Conservation (phyloP, 108 stramenopile genomes). For the Nitzschia sp. region DNA sequence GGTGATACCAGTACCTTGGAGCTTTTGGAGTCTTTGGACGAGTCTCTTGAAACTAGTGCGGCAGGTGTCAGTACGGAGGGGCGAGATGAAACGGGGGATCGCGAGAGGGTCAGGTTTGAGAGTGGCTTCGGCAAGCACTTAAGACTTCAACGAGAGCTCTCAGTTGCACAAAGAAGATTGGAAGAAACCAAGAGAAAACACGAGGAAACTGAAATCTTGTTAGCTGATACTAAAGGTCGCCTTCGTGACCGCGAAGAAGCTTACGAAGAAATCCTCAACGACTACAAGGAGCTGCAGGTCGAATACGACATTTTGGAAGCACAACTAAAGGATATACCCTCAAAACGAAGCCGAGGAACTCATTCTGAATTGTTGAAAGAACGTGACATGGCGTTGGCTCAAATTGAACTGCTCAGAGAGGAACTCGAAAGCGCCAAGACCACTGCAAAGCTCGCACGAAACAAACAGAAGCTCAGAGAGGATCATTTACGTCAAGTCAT, state of each 20-base stretch:
- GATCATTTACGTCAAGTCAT: slow-evolving; percentile 33
- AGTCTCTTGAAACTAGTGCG: slow-evolving; percentile 2
- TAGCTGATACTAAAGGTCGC: background rate
- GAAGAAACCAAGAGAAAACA: background rate
- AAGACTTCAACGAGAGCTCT: slow-evolving; percentile 7
- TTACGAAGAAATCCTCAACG: background rate
- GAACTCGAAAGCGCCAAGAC: slow-evolving; percentile 24
- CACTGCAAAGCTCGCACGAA: slow-evolving; percentile 18
- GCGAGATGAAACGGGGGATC: slow-evolving; percentile 6
- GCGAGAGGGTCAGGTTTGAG: background rate
- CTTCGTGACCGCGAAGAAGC: slow-evolving; percentile 13
- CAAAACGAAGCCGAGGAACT: background rate
- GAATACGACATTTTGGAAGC: background rate
- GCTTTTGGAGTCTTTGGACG: background rate
- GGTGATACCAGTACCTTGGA: background rate
- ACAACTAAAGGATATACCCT: background rate
- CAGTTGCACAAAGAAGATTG: background rate
- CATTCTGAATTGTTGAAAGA: slow-evolving; percentile 1
- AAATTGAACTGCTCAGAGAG: slow-evolving; percentile 4
- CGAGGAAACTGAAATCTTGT: background rate
- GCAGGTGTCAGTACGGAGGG: slow-evolving; percentile 5
- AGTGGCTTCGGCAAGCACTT: background rate
- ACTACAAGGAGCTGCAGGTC: slow-evolving; percentile 13
- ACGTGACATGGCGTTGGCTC: slow-evolving; percentile 11
- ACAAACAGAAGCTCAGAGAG: slow-evolving; percentile 26